A percentile compares a stretch with the other conserved stretches of the same genome.
These are phyloP conservation scores for Kluyveromyces dobzhanskii DNA, from an alignment of 805 yeast species.

Conservation along the genomic window DNA sequence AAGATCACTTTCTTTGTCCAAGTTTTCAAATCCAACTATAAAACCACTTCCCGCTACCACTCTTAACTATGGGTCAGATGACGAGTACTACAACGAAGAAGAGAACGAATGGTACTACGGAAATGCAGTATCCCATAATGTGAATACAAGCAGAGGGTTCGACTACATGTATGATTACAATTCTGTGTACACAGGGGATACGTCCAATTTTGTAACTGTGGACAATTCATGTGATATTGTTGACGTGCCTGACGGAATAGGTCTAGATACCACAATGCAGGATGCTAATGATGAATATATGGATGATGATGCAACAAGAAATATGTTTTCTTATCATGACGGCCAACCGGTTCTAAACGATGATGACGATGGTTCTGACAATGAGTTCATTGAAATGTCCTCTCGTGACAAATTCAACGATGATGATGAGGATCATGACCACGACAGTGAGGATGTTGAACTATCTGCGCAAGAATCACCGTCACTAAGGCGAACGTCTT, in stretches of 20 bases:
- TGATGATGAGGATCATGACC: constrained; percentile 16
- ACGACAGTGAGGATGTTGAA: constrained; percentile 2
- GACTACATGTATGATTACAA: constrained; percentile 77
- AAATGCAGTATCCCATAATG: constrained; percentile 63
- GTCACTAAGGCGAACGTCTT: constrained; percentile 19
- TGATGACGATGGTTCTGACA: constrained; percentile 22
- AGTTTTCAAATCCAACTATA: constrained; percentile 42
- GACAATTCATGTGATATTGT: constrained; percentile 27
- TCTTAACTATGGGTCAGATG: constrained; percentile 67
- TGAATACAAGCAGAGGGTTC: constrained; percentile 62
- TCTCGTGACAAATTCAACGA: constrained; percentile 1
- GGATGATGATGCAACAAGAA: constrained; percentile 3
- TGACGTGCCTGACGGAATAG: constrained; percentile 30
- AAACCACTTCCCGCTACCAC: constrained; percentile 81
- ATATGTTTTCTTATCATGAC: constrained; percentile 8
- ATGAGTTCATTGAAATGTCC: constrained; percentile 23
- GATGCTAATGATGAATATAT: constrained; percentile 13
- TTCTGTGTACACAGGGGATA: constrained; percentile 56
- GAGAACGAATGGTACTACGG: constrained; percentile 32
- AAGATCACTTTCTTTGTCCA: constrained; percentile 2
- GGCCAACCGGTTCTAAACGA: constrained; percentile 7
- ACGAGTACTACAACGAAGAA: constrained; percentile 40
- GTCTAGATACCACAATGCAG: constrained; percentile 26
- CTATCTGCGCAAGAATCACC: not conserved
- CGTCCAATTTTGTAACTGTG: constrained; percentile 28